Conservation (phyloP, 1,284 basidiomycete genomes). For the Vanrija pseudolonga region DNA sequence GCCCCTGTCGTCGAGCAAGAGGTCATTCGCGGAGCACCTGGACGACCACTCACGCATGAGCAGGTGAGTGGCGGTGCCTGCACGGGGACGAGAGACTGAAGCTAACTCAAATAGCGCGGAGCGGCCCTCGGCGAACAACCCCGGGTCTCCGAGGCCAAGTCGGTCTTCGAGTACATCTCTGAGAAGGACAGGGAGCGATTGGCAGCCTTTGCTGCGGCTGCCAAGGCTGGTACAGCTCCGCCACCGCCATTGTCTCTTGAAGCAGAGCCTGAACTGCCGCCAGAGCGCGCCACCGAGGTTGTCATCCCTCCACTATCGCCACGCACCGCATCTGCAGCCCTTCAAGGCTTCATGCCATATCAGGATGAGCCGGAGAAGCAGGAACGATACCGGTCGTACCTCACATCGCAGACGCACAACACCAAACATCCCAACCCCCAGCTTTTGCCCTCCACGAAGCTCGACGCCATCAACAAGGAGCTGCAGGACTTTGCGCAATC, state of each 20-base stretch:
- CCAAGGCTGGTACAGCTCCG: slow-evolving; percentile 14
- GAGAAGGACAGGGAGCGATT: slow-evolving; percentile 83
- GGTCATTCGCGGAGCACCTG: slow-evolving; percentile 28
- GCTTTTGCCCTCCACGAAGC: slow-evolving; percentile 58
- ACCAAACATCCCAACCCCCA: slow-evolving; percentile 51
- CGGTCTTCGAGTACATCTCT: slow-evolving; percentile 89
- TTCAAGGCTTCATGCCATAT: slow-evolving; percentile 88
- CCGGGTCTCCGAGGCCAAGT: slow-evolving; percentile 53
- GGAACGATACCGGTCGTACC: slow-evolving; percentile 76
- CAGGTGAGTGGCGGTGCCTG: slow-evolving; percentile 27
- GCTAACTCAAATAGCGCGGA: slow-evolving; percentile 60
- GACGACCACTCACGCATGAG: slow-evolving; percentile 37
- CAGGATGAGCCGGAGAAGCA: slow-evolving; percentile 73
- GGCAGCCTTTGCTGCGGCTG: slow-evolving; percentile 56
- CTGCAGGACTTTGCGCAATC: slow-evolving; percentile 79
- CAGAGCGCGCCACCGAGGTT: slow-evolving; percentile 39
- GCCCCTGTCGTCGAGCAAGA: slow-evolving; percentile 42
- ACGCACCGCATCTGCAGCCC: slow-evolving; percentile 76
- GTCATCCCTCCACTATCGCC: slow-evolving; percentile 62
- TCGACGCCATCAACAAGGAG: slow-evolving; percentile 73
- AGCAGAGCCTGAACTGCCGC: slow-evolving; percentile 18
- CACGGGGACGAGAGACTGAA: neutral
- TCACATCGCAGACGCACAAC: slow-evolving; percentile 64
- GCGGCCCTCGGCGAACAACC: slow-evolving; percentile 76
- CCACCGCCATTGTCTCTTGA: slow-evolving; percentile 24